Conservation (phyloP, 371 early-diverging fungal genomes). For the Thermomucor indicae-seudaticae region DNA sequence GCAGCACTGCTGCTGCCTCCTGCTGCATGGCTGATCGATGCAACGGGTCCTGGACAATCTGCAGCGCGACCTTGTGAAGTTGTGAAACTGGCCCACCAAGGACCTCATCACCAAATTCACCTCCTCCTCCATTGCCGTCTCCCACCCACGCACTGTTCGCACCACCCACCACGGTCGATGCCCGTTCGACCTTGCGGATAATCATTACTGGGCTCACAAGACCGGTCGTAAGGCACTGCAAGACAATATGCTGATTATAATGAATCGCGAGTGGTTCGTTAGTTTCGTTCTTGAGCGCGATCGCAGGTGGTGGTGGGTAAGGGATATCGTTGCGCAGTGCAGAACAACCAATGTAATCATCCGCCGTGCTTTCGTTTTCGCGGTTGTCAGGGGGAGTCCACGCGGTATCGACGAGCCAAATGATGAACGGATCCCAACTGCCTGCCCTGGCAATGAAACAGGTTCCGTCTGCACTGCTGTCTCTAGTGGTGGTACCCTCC, state of each 20-base stretch:
- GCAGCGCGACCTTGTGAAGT: conserved; percentile 84
- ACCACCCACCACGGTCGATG: conserved; percentile 61
- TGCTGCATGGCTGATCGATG: not conserved
- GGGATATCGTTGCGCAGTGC: conserved; percentile 7
- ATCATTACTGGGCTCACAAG: conserved; percentile 72
- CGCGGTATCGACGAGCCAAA: conserved; percentile 64
- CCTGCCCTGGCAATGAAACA: conserved; percentile 18
- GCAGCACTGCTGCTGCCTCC: not conserved
- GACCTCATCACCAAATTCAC: conserved; percentile 39
- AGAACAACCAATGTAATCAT: conserved; percentile 8
- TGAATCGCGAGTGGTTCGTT: conserved; percentile 57
- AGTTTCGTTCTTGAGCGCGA: conserved; percentile 45
- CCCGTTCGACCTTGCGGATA: conserved; percentile 71
- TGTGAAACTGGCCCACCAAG: conserved; percentile 70
- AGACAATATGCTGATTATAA: conserved; percentile 73
- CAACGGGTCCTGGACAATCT: conserved; percentile 48
- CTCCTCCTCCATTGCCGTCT: conserved; percentile 15
- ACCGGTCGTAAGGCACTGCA: conserved; percentile 74
- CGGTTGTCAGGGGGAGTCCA: not conserved
- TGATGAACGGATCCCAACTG: conserved; percentile 83
- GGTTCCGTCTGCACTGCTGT: conserved; percentile 17
- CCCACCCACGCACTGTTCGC: conserved; percentile 8
- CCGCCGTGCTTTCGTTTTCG: not conserved
- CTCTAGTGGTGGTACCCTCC: not conserved
- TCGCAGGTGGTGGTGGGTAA: conserved; percentile 56